Percentiles rank a stretch among this genome's conserved stretches.
These are phyloP conservation scores for Pterocarpus santalinus DNA, from an alignment of 306 rosid species.

Conservation along the genomic window DNA sequence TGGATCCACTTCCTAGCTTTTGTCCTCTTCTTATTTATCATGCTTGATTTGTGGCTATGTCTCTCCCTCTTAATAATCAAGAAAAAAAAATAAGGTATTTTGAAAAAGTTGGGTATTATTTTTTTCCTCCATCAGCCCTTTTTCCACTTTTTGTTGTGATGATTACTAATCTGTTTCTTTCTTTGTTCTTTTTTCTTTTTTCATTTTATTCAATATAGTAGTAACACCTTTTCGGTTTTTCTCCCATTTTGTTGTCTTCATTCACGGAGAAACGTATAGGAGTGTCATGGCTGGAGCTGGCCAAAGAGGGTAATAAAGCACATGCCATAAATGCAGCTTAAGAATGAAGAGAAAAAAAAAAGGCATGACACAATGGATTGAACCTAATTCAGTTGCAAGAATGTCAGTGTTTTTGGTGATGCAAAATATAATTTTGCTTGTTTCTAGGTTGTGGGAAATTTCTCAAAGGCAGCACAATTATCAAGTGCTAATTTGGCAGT, in stretches of 20 bases:
- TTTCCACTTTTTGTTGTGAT: background rate
- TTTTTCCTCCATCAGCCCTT: background rate
- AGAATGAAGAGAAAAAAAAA: background rate
- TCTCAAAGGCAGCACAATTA: background rate
- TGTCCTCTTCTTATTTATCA: background rate
- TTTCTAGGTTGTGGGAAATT: background rate
- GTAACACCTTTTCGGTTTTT: background rate
- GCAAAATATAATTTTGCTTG: background rate
- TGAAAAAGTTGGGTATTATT: background rate
- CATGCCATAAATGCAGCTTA: background rate
- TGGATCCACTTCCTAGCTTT: background rate
- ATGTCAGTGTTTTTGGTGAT: too few relatives aligned
- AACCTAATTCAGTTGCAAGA: too few relatives aligned
- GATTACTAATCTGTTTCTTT: background rate
- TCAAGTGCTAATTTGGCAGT: constrained; percentile 6
- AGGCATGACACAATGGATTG: too few relatives aligned
- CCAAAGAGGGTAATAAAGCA: background rate
- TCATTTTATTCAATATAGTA: background rate
- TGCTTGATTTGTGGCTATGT: background rate
- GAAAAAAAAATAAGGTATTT: background rate
- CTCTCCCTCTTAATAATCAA: background rate
- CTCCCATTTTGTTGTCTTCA: background rate
- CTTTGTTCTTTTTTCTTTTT: background rate
- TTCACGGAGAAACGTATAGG: constrained; percentile 2
- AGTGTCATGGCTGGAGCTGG: background rate